Percentiles rank a stretch among this genome's conserved stretches.
These are phyloP conservation scores for Tolypocladium cylindrosporum DNA, from an alignment of 2,329 filamentous ascomycete genomes.

Conservation along the genomic window DNA sequence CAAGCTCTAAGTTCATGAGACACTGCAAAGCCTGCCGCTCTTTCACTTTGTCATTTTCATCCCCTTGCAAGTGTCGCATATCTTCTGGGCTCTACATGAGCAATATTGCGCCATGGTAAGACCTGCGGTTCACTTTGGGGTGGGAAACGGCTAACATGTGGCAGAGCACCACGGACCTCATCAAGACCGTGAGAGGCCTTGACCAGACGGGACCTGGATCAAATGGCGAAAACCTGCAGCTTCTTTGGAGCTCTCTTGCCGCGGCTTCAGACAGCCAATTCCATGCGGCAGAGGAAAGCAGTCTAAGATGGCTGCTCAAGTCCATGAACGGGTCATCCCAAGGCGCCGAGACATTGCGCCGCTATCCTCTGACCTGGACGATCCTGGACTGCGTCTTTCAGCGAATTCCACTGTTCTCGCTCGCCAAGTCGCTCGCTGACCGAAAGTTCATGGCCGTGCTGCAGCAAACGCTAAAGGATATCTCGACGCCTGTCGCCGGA, in stretches of 20 bases:
- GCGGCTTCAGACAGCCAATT: conserved; percentile 30
- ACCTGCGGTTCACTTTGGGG: not conserved
- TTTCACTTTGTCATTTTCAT: conserved; percentile 2
- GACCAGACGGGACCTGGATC: conserved; percentile 38
- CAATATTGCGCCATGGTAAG: not conserved
- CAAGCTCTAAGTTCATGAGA: not conserved
- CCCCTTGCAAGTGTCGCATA: not conserved
- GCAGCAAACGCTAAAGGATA: conserved; percentile 54
- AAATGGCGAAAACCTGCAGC: conserved; percentile 35
- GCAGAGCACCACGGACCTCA: conserved; percentile 28
- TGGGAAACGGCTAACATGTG: conserved; percentile 7
- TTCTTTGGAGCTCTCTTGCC: conserved; percentile 39
- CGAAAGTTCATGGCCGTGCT: conserved; percentile 58
- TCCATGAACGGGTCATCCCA: conserved; percentile 40
- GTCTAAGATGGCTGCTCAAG: conserved; percentile 54
- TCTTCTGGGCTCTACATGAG: not conserved
- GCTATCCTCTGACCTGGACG: conserved; percentile 49
- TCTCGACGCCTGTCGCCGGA: conserved; percentile 25
- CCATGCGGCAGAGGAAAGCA: conserved; percentile 45
- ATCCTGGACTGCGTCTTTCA: conserved; percentile 51
- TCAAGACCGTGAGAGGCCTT: conserved; percentile 43
- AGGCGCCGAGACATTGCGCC: conserved; percentile 40
- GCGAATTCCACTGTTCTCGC: conserved; percentile 57
- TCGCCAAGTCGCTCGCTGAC: conserved; percentile 63
- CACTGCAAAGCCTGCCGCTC: not conserved